Evolutionary conservation across 306 rosid genomes (phyloP).

Genomic region (Castanea mollissima): DNA sequence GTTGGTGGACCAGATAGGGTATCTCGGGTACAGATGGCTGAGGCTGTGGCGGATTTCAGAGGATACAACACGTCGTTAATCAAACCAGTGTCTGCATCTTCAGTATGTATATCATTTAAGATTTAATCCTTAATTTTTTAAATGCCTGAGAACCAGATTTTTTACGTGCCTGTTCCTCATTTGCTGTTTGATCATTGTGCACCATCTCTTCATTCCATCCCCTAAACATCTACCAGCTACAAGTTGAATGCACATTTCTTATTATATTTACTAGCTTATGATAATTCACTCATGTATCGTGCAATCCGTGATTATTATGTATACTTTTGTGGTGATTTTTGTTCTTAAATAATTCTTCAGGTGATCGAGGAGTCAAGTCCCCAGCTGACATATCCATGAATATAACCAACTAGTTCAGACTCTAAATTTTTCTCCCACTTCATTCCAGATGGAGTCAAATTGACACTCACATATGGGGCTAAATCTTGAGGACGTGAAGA

Average conservation of each 20-base stretch:
- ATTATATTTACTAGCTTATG: not conserved
- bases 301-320: not conserved
- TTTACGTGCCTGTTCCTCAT: constrained; percentile 5
- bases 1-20: constrained; percentile 85
- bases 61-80: constrained; percentile 63
- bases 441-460: constrained; percentile 71
- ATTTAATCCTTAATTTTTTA: constrained; percentile 13
- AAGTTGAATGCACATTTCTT: constrained; percentile 16
- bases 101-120: constrained; percentile 41
- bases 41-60: constrained; percentile 72
- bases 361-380: constrained; percentile 86
- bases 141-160: not conserved
- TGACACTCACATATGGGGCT: constrained; percentile 54
- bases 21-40: constrained; percentile 87
- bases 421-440: constrained; percentile 53
- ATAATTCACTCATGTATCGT: not conserved
- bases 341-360: constrained; percentile 35
- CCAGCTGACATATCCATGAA: constrained; percentile 97
- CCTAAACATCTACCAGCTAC: constrained; percentile 1
- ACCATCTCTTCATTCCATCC: not conserved
- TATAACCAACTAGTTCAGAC: constrained; percentile 62
- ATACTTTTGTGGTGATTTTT: not conserved
- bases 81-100: constrained; percentile 65
- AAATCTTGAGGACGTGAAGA: constrained; percentile 33
- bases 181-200: not conserved